Percentiles rank a stretch among this genome's conserved stretches.
Evolutionary conservation across 2,329 filamentous ascomycete species (phyloP).

Genomic region (Alternaria brassicae): DNA sequence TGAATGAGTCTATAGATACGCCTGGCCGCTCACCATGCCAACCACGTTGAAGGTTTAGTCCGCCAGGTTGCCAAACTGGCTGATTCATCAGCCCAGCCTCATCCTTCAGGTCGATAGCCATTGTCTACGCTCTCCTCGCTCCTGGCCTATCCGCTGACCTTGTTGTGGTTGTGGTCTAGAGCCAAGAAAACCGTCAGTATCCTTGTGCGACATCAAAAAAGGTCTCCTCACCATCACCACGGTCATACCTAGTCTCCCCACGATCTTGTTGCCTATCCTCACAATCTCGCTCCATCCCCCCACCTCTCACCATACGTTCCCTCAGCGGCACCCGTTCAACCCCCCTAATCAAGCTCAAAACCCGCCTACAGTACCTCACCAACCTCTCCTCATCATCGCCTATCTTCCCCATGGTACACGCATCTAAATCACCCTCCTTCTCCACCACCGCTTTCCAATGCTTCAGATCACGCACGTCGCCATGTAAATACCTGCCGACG

Average conservation of each 20-base stretch:
- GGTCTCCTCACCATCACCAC: neutral
- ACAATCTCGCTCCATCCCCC: too few species aligned
- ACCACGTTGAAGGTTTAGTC: neutral
- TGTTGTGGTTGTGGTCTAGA: neutral
- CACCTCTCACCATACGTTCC: neutral
- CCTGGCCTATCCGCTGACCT: neutral
- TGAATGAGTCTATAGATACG: neutral
- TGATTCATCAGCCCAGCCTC: neutral
- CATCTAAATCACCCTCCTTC: neutral
- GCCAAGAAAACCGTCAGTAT: neutral
- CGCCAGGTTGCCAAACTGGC: neutral
- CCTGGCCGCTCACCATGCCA: neutral
- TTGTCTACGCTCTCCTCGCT: neutral
- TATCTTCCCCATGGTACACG: neutral
- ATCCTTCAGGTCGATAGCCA: neutral
- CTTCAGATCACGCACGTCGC: slow-evolving; percentile 13
- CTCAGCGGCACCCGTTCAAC: neutral
- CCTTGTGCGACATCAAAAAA: neutral
- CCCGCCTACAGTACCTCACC: neutral
- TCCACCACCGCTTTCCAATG: slow-evolving; percentile 1
- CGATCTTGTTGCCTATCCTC: neutral
- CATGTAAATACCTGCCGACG: slow-evolving; percentile 19
- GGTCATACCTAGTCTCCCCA: neutral
- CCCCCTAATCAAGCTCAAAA: neutral
- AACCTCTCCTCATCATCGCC: neutral